These are phyloP conservation scores for Jamesozyma lodderae DNA, from an alignment of 805 yeast species.

Conservation along the genomic window DNA sequence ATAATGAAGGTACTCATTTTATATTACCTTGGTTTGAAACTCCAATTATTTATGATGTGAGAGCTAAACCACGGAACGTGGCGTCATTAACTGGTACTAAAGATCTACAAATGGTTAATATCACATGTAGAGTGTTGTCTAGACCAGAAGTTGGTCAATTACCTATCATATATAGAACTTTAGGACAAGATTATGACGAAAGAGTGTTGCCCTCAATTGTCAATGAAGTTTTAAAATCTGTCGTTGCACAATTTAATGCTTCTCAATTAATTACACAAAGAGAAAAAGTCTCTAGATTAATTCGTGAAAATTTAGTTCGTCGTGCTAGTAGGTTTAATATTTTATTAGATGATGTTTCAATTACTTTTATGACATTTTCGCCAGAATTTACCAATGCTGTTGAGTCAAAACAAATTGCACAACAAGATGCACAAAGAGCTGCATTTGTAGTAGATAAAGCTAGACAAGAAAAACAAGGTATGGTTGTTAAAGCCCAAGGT, in stretches of 20 bases:
- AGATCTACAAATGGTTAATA: conserved; percentile 97
- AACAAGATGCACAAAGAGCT: conserved; percentile 98
- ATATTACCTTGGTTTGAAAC: conserved; percentile 92
- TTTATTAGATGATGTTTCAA: conserved; percentile 86
- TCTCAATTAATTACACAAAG: conserved; percentile 98
- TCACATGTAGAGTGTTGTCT: conserved; percentile 94
- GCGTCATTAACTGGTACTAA: conserved; percentile 96
- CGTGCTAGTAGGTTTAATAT: conserved; percentile 88
- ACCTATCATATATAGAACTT: conserved; percentile 81
- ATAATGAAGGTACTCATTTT: conserved; percentile 90
- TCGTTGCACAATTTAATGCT: conserved; percentile 97
- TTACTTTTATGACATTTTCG: conserved; percentile 93
- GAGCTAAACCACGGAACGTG: conserved; percentile 95
- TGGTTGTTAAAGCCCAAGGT: conserved; percentile 96
- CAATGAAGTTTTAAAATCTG: conserved; percentile 91
- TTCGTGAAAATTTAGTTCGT: conserved; percentile 81
- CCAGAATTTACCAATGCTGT: conserved; percentile 98
- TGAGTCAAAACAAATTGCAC: conserved; percentile 98
- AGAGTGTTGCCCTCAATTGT: conserved; percentile 96
- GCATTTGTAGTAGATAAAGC: conserved; percentile 96
- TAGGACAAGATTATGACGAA: conserved; percentile 93
- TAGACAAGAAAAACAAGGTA: conserved; percentile 92
- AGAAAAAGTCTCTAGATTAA: conserved; percentile 86
- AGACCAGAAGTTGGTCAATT: conserved; percentile 74
- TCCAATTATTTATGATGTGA: conserved; percentile 85